A percentile compares a stretch with the other conserved stretches of the same genome.
Conservation (phyloP, 2,329 filamentous ascomycete genomes). For the Penicillium decumbens region DNA sequence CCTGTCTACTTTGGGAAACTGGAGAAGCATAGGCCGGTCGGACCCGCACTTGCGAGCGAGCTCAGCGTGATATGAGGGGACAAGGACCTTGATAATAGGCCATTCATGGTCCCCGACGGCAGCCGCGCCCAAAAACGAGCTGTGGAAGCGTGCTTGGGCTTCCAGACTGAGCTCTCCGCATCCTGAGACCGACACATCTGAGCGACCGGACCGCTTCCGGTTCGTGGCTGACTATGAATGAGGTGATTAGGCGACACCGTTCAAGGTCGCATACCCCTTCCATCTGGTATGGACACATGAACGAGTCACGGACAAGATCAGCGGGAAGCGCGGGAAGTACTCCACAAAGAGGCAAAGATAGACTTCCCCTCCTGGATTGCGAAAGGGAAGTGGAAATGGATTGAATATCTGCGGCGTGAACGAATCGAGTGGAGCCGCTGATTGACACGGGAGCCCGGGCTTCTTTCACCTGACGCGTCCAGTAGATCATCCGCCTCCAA, state of each 20-base stretch:
- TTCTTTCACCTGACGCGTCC: constrained; percentile 9
- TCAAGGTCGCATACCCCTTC: background rate
- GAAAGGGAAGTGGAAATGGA: background rate
- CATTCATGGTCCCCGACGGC: background rate
- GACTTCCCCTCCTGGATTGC: background rate
- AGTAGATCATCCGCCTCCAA: constrained; percentile 5
- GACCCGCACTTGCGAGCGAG: no score
- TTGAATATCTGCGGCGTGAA: background rate
- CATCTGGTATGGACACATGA: background rate
- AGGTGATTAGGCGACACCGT: background rate
- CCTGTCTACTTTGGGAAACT: no score
- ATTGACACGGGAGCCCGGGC: background rate
- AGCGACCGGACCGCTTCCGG: background rate
- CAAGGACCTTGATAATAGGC: no score
- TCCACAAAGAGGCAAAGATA: background rate
- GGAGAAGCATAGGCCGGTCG: no score
- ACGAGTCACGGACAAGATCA: constrained; percentile 2
- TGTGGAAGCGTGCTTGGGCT: background rate
- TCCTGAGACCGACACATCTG: background rate
- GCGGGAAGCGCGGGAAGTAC: constrained; percentile 9
- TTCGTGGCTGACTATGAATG: background rate
- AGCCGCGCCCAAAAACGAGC: background rate
- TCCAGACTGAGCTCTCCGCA: background rate
- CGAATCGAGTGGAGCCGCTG: background rate
- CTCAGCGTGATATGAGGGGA: no score